phyloP scores from a whole-genome alignment of 139 green algal genomes.

The Yamagishiella unicocca region DNA sequence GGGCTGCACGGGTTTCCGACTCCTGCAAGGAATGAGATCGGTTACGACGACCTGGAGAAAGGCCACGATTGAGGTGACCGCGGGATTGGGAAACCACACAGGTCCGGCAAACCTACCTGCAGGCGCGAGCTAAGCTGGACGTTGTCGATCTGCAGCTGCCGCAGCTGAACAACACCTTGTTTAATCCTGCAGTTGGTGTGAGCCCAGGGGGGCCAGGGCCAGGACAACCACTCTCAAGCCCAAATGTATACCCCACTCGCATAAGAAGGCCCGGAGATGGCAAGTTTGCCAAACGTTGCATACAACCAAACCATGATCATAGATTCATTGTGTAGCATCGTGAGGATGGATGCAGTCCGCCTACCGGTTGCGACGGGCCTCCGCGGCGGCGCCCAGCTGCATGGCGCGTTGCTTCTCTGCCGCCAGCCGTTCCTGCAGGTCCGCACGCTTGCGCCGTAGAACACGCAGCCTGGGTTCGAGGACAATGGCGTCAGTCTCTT shows the following conservation, averaged over 20 bases:
- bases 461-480: conserved; percentile 16
- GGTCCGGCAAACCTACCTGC: background rate
- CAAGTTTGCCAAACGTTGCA: too few species aligned
- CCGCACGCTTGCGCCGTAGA: conserved; percentile 14
- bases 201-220: too few species aligned
- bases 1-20: background rate
- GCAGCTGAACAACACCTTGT: conserved; percentile 9
- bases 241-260: too few species aligned
- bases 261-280: too few species aligned
- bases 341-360: too few species aligned
- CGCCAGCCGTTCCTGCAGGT: conserved; percentile 1
- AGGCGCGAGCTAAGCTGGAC: conserved; percentile 20
- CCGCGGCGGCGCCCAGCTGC: background rate
- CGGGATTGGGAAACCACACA: background rate
- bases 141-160: conserved; percentile 42
- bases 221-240: too few species aligned
- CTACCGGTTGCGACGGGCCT: conserved; percentile 8
- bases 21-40: background rate
- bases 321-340: too few species aligned
- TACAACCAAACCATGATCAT: too few species aligned
- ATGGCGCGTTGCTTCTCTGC: background rate
- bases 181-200: conserved; percentile 17
- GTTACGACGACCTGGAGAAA: background rate
- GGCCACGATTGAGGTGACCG: background rate
- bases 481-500: too few species aligned